Percentiles rank a stretch among this genome's conserved stretches.
Evolutionary conservation across 306 rosid genomes (phyloP).

Genomic region (Castanea sativa): DNA sequence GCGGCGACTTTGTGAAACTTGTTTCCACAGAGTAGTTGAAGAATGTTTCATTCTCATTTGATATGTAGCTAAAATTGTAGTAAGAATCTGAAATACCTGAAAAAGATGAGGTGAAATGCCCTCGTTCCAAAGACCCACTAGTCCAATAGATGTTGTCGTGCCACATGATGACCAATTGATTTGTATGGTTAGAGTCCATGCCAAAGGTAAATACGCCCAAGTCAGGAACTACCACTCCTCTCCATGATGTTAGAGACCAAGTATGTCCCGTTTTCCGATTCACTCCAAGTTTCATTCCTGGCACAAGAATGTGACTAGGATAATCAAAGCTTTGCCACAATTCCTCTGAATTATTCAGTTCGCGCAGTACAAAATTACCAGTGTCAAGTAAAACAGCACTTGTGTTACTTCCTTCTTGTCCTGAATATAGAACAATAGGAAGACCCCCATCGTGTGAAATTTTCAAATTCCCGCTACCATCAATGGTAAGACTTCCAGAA

Average conservation of each 20-base stretch:
- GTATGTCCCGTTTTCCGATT: constrained; percentile 16
- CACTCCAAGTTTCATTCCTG: constrained; percentile 31
- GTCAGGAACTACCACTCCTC: background rate
- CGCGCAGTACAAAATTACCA: constrained; percentile 27
- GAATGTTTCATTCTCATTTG: no score
- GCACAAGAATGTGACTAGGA: constrained; percentile 25
- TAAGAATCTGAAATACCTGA: no score
- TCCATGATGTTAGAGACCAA: constrained; percentile 22
- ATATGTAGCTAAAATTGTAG: no score
- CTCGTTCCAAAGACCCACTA: constrained; percentile 18
- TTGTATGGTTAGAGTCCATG: constrained; percentile 13
- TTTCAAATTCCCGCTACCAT: constrained; percentile 19
- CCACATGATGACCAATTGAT: constrained; percentile 21
- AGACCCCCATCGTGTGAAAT: background rate
- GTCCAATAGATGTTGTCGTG: constrained; percentile 16
- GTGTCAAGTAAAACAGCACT: constrained; percentile 4
- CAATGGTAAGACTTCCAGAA: no score
- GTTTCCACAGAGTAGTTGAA: background rate
- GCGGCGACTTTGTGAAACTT: background rate
- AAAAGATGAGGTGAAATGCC: no score
- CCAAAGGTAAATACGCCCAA: constrained; percentile 23
- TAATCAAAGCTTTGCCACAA: constrained; percentile 36
- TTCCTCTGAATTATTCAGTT: constrained; percentile 10
- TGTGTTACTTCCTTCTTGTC: background rate
- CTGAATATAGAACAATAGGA: background rate